These are phyloP conservation scores for Trichoderma citrinoviride DNA, from an alignment of 2,329 filamentous ascomycete genomes.

Conservation along the genomic window DNA sequence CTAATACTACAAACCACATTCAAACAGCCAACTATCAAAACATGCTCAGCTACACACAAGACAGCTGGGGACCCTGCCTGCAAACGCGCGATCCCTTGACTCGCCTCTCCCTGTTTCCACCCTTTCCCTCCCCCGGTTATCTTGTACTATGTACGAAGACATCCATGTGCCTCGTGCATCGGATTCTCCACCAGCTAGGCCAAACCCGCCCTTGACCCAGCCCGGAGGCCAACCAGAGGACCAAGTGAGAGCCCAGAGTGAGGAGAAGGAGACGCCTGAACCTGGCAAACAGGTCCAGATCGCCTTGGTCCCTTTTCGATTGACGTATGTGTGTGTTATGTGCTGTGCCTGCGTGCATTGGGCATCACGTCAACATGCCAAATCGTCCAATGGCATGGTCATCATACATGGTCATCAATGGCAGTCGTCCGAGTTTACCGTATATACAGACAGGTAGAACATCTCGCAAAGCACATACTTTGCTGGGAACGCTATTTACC, in stretches of 20 bases:
- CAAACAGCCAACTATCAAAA: background rate
- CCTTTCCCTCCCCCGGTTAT: constrained; percentile 10
- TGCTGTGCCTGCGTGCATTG: background rate
- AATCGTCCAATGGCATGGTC: no score
- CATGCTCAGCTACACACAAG: background rate
- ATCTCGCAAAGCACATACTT: background rate
- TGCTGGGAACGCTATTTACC: background rate
- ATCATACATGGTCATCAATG: background rate
- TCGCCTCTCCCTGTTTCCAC: constrained; percentile 13
- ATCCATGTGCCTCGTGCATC: constrained; percentile 20
- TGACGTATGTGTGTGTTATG: constrained; percentile 1
- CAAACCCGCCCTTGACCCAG: constrained; percentile 7
- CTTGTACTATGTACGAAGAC: background rate
- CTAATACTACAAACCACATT: background rate
- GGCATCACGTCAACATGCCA: background rate
- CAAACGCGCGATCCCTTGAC: constrained; percentile 16
- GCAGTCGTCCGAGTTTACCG: background rate
- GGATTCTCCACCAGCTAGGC: constrained; percentile 11
- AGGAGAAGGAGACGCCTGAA: background rate
- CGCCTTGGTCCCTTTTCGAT: constrained; percentile 10
- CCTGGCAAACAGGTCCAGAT: constrained; percentile 2
- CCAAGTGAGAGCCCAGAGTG: background rate
- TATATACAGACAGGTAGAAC: no score
- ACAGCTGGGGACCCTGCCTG: constrained; percentile 9
- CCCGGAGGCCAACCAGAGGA: background rate